Evolutionary conservation across 2,329 filamentous ascomycete genomes (phyloP).

Genomic region (Ascochyta lentis): DNA sequence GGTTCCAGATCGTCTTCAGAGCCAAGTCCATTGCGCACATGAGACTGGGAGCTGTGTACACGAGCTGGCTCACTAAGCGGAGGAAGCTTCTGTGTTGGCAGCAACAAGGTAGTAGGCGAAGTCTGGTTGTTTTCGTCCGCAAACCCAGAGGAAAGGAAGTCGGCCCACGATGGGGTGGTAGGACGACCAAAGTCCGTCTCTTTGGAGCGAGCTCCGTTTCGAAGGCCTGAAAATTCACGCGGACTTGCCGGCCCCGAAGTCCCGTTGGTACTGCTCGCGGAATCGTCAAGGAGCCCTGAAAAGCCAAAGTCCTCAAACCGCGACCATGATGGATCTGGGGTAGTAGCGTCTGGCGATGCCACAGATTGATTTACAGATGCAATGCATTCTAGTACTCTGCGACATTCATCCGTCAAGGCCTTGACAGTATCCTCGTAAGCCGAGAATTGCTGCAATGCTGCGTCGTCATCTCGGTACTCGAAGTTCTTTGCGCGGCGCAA

Average conservation of each 20-base stretch:
- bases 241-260: slow-evolving; percentile 26
- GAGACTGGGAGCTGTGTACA: slow-evolving; percentile 86
- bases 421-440: slow-evolving; percentile 87
- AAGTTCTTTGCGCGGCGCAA: slow-evolving; percentile 92
- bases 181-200: slow-evolving; percentile 75
- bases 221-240: slow-evolving; percentile 79
- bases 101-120: slow-evolving; percentile 69
- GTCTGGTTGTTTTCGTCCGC: slow-evolving; percentile 74
- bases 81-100: slow-evolving; percentile 94
- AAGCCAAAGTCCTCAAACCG: slow-evolving; percentile 96
- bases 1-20: slow-evolving; percentile 78
- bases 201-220: slow-evolving; percentile 71
- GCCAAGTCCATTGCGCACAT: slow-evolving; percentile 68
- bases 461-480: slow-evolving; percentile 89
- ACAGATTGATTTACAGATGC: slow-evolving; percentile 85
- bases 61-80: slow-evolving; percentile 73
- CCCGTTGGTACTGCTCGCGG: slow-evolving; percentile 51
- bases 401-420: slow-evolving; percentile 91
- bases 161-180: slow-evolving; percentile 97
- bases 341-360: slow-evolving; percentile 62
- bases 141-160: slow-evolving; percentile 95
- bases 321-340: slow-evolving; percentile 86
- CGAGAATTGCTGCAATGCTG: slow-evolving; percentile 82
- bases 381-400: slow-evolving; percentile 86
- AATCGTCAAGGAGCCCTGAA: slow-evolving; percentile 74